Evolutionary conservation across 805 yeast species (phyloP), one percentile per base, ranked within the genome.

Genomic region (Starmerella potacharoeniae): DNA sequence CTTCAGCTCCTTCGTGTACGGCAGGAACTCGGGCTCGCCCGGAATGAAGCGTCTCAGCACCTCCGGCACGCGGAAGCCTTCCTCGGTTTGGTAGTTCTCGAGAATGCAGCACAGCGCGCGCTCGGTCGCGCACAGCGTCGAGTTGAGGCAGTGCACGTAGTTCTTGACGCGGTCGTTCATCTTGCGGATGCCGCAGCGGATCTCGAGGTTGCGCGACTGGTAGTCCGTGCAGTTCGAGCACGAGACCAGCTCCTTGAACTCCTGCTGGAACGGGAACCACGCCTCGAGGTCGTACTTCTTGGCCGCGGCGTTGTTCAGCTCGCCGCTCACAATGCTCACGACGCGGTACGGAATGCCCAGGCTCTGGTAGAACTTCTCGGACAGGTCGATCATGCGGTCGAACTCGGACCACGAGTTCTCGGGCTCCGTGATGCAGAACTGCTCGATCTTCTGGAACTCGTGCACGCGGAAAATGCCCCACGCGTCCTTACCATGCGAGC

Each of bases 381-480:
- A 81, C 67, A 77, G 75, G 60, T 77, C 82, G 69, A 93, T 91
- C 98, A 93, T 91, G 69, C 85, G 82, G 71, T 93, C 97, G 66
- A 93, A 93, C 77, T 93, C 97, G 60, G 79, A 82, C 97, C 97
- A 91, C 5, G 97, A 91, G 68, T 90, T 87, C 71, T 90, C 97
- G 55, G 98, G 98, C 77, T 93, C 98, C 60, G 97, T 84, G 65
- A 93, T 71, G 64, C 85, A 83, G 69, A 93, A 93, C 75, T 93
- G 98, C 76, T 93, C 98, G 67, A 93, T 88, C 76, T 93, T 93
- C 76, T 93, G 98, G 68, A 93, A 93, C 59, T 95, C 95, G 70
- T 93, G 98, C 57, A 93, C 97, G 75, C 98, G 85, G 83, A 93
- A 93, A 62, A 93, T 89, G 75, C 98, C 98, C 98, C 98, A 93